phyloP scores from a whole-genome alignment of 257 asterid species.

The Rehmannia glutinosa region DNA sequence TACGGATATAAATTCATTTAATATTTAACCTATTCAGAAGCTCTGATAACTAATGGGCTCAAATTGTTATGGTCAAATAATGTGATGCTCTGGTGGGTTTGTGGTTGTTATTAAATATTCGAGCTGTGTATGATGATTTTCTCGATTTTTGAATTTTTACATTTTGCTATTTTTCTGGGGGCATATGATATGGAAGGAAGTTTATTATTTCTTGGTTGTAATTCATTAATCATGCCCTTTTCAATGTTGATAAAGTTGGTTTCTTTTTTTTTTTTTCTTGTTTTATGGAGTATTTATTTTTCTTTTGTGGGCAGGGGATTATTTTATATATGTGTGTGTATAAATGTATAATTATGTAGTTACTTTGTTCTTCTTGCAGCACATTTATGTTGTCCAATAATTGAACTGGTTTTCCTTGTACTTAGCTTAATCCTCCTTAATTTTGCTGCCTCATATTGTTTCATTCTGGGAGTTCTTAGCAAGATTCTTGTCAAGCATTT shows the following conservation, averaged over 20 bases:
- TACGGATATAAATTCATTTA: neutral
- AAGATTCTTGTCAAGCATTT: too few species aligned
- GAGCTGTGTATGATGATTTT: neutral
- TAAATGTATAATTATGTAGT: too few species aligned
- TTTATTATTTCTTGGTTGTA: too few species aligned
- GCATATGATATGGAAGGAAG: too few species aligned
- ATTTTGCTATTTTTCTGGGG: neutral
- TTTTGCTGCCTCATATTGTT: conserved; percentile 9
- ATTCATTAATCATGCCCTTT: too few species aligned
- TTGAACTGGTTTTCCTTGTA: conserved; percentile 1
- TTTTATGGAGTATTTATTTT: too few species aligned
- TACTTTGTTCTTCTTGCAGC: neutral
- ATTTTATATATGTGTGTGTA: too few species aligned
- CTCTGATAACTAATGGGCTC: neutral
- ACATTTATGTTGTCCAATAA: neutral
- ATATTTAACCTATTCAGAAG: neutral
- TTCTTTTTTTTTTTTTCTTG: neutral
- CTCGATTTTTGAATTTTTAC: neutral
- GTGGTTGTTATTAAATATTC: neutral
- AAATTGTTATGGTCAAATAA: neutral
- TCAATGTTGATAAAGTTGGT: too few species aligned
- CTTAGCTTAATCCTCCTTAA: neutral
- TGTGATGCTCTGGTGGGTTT: neutral
- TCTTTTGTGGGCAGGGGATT: too few species aligned
- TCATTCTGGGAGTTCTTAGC: neutral